These are phyloP conservation scores for Trematosphaeria pertusa DNA, from an alignment of 2,329 filamentous ascomycete species.

Conservation along the genomic window DNA sequence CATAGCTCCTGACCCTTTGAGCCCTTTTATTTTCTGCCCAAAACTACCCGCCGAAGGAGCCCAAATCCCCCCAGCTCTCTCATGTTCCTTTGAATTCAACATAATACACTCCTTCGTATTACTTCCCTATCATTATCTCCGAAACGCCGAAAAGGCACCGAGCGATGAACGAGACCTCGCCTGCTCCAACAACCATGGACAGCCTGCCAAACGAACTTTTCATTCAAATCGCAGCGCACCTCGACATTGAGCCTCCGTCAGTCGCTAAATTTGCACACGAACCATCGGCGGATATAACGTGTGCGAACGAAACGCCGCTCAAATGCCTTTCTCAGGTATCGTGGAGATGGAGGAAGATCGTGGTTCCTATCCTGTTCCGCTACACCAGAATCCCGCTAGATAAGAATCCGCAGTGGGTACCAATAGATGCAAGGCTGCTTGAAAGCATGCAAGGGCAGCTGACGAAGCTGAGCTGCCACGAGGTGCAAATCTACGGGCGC, in stretches of 20 bases:
- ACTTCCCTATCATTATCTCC: too few relatives aligned
- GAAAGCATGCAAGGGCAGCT: constrained; percentile 43
- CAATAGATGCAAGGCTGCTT: constrained; percentile 40
- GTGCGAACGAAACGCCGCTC: constrained; percentile 27
- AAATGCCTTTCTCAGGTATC: constrained; percentile 44
- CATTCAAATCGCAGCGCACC: constrained; percentile 41
- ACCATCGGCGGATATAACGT: constrained; percentile 34
- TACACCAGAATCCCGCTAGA: constrained; percentile 37
- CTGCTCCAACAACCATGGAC: constrained; percentile 23
- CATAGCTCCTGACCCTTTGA: too few relatives aligned
- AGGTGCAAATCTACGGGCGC: constrained; percentile 40
- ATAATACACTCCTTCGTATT: not conserved
- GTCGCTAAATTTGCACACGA: constrained; percentile 41
- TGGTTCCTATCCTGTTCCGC: constrained; percentile 41
- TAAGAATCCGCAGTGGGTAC: constrained; percentile 40
- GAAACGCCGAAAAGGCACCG: not conserved
- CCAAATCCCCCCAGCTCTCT: too few relatives aligned
- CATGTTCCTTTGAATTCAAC: not conserved
- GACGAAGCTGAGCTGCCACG: constrained; percentile 39
- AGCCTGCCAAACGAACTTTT: constrained; percentile 46
- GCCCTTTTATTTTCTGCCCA: too few relatives aligned
- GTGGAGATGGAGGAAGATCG: constrained; percentile 40
- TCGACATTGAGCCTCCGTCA: constrained; percentile 42
- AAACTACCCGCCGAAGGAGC: too few relatives aligned
- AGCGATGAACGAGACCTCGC: not conserved